Percentiles rank a stretch among this genome's conserved stretches.
Conservation (phyloP, 176 grass and related monocot species). For the Oryza australiensis region DNA sequence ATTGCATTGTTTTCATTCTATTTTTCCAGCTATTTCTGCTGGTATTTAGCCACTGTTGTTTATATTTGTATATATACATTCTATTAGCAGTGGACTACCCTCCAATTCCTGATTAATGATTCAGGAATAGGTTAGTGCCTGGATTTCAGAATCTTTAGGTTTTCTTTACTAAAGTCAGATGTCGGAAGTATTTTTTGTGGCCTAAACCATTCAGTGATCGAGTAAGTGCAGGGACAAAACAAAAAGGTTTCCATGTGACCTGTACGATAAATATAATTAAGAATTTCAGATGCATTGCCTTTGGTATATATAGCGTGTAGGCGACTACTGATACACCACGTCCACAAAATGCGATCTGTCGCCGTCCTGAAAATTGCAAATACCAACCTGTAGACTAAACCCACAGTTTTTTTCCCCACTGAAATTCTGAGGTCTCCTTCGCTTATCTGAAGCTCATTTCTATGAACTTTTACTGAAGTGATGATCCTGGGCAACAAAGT, state of each 20-base stretch:
- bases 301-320: neutral
- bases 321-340: neutral
- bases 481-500: neutral
- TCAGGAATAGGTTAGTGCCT: neutral
- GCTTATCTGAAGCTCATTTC: neutral
- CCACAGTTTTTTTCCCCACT: neutral
- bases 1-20: neutral
- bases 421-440: neutral
- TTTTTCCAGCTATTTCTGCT: neutral
- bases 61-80: neutral
- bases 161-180: conserved; percentile 30
- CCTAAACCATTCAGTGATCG: neutral
- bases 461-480: neutral
- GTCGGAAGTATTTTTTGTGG: neutral
- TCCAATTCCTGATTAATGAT: neutral
- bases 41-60: neutral
- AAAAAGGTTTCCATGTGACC: neutral
- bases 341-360: neutral
- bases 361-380: neutral
- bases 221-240: neutral
- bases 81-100: neutral
- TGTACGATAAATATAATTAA: neutral
- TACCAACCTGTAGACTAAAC: neutral
- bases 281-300: neutral
- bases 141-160: neutral